Base-by-base conservation (phyloP, 768 basidiomycete species). In the Tylopilus rubrobrunneus region DNA sequence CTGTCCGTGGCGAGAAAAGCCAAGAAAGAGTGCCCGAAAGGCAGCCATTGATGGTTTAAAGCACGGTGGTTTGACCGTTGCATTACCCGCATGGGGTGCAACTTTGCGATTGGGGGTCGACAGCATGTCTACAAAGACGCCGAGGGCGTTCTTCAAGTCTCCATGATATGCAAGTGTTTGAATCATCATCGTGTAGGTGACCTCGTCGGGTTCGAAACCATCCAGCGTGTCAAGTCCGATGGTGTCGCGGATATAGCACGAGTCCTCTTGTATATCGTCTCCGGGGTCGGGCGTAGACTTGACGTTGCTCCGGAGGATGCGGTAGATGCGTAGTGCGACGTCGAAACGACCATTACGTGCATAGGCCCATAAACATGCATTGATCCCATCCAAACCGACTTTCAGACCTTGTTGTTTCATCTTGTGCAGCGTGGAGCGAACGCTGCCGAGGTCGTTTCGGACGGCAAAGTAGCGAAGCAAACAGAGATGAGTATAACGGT, bases 21-120 rank as follows among this genome's bases (percentile, higher is more conserved):
- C 90, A 17, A 87, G 76, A 63, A 94, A 92, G 39, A 94, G 66
- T 17, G 81, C 81, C 21, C 88, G 82, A 66, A 86, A 93, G 31
- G 82, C 73, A 21, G 78, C 68, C 45, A 81, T 63, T 1, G 75
- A 80, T 3, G 81, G 80, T 25, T 63, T 67, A 51, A 76, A 79
- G 8, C 63, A 62, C 11, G 52, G 54, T 2, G 70, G 68, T 19
- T 62, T 49, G 5, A 68, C 68, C 19, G 64, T 56, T 3, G 72
- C 64, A 19, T 66, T 67, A 4, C 49, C 59, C 28, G 60, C 56
- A 6, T 63, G 66, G 25, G 71, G 67, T 15, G 72, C 68, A 19
- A 64, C 66, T 58, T 77, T 74, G 34, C 67, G 48, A 53, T 78
- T 74, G 28, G 72, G 69, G 17, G 75, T 71, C 10, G 76, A 72